Conservation (phyloP, 352 stramenopile species). For the Blastocystis sp. region DNA sequence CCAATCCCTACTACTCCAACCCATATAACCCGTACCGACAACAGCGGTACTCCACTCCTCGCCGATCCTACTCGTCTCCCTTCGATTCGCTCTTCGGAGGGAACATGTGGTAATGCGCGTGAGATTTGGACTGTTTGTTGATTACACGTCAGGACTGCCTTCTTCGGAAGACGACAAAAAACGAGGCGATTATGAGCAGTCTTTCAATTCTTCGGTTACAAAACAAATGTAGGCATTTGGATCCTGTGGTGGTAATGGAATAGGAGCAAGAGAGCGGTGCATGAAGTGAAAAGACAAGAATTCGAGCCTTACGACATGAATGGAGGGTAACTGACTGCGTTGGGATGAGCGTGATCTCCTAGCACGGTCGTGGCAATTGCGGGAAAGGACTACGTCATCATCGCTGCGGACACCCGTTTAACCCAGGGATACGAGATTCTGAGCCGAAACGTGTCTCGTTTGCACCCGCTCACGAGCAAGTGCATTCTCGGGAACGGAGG, state of each 20-base stretch:
- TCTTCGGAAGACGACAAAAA: background rate
- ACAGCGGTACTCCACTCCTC: background rate
- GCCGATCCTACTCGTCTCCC: background rate
- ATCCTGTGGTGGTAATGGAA: background rate
- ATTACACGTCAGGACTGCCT: background rate
- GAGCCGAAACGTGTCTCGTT: conserved; percentile 83
- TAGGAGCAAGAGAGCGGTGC: conserved; percentile 24
- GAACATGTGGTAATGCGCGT: conserved; percentile 13
- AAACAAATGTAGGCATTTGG: background rate
- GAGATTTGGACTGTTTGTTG: conserved; percentile 50
- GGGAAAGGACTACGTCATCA: conserved; percentile 90
- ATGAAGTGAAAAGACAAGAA: conserved; percentile 40
- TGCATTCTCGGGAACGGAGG: conserved; percentile 71
- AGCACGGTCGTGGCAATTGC: conserved; percentile 85
- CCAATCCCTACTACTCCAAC: conserved; percentile 3
- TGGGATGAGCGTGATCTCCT: background rate
- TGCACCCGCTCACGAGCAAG: conserved; percentile 75
- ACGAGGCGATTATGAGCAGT: background rate
- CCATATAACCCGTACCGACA: conserved; percentile 53
- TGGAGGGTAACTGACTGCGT: conserved; percentile 68
- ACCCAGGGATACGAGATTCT: conserved; percentile 93
- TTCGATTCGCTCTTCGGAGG: conserved; percentile 55
- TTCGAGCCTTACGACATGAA: conserved; percentile 72
- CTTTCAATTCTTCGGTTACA: background rate
- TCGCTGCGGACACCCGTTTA: conserved; percentile 90